Base-by-base conservation (phyloP, 768 basidiomycete genomes). In the Leccinum aurantiacum region DNA sequence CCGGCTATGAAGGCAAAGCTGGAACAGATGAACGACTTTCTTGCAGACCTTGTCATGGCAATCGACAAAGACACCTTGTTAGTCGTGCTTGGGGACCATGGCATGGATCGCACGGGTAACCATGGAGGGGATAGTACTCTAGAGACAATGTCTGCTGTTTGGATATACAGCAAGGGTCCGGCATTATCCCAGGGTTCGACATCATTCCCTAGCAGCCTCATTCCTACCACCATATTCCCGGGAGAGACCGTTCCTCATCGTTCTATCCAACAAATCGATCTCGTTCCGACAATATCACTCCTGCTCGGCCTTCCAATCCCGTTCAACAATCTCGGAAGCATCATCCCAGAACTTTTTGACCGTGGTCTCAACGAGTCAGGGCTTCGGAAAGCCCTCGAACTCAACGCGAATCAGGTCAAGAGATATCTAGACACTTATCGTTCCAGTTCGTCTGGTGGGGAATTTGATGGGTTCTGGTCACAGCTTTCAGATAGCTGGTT, bases 51-150 rank as follows among this genome's bases (percentile, higher is more conserved):
- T 4, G 91, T 98, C 6, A 81, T 84, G 0, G 64, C 79, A 15
- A 70, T 97, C 53, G 89, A 97, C 56, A 79, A 90, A n/a, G 90
- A 96, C 53, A 98, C 97, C 0, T 78, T 99, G 0, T 81, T 99
- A 6, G 85, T 99, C 57, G 82, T 99, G 2, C 78, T 98, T 1
- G 97, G 97, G 1, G 96, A 99, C 70, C 97, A 98, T 67, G 97
- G 97, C 0, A 98, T 99, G 97, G 95, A 98, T 67, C 79, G 83
- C 44, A 82, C 89, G 22, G 97, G 97, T 2, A 95, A 99, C 66
- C 96, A 98, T 65, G 97, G 97, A 0, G 96, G 97, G 1, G 97
- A 98, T 67, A 88, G 89, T 1, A 77, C 79, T 4, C 82, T 89
- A 29, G 96, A 99, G 70, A 93, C 93, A 0, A 88, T 90, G 11